Evolutionary conservation across 2,329 filamentous ascomycete species (phyloP).

Genomic region (Aspergillus sp.): DNA sequence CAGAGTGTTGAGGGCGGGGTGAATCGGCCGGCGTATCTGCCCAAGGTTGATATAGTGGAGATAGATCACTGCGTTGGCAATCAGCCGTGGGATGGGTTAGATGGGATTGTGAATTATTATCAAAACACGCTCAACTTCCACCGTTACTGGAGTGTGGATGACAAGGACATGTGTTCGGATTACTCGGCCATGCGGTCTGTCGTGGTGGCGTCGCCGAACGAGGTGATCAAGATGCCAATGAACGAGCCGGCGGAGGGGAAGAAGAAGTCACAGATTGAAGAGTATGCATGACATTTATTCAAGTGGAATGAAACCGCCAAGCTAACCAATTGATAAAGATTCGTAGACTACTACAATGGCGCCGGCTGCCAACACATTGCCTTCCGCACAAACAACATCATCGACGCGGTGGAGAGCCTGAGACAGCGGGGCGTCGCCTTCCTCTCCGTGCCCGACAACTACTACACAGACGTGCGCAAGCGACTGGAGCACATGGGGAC

Average conservation of each 20-base stretch:
- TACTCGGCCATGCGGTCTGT: conserved; percentile 80
- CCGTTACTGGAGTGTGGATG: conserved; percentile 92
- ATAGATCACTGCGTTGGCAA: conserved; percentile 96
- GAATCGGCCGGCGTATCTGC: conserved; percentile 41
- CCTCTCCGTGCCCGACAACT: conserved; percentile 74
- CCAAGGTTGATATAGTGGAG: conserved; percentile 62
- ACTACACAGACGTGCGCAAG: conserved; percentile 69
- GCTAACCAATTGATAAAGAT: conserved; percentile 14
- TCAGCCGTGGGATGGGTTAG: conserved; percentile 84
- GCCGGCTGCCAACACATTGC: conserved; percentile 88
- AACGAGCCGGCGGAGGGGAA: conserved; percentile 85
- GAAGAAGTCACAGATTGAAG: conserved; percentile 86
- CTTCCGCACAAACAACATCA: conserved; percentile 72
- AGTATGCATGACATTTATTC: no score
- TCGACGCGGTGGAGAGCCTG: conserved; percentile 65
- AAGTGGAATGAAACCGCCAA: not conserved
- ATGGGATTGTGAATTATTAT: conserved; percentile 51
- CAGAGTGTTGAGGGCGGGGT: conserved; percentile 45
- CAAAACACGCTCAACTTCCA: conserved; percentile 67
- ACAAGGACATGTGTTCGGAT: conserved; percentile 82
- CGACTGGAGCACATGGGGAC: conserved; percentile 57
- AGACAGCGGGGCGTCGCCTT: conserved; percentile 79
- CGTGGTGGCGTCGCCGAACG: conserved; percentile 78
- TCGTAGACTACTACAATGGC: conserved; percentile 76
- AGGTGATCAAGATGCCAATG: conserved; percentile 91